phyloP scores from a whole-genome alignment of 1,284 basidiomycete species.

The Tausonia pullulans region DNA sequence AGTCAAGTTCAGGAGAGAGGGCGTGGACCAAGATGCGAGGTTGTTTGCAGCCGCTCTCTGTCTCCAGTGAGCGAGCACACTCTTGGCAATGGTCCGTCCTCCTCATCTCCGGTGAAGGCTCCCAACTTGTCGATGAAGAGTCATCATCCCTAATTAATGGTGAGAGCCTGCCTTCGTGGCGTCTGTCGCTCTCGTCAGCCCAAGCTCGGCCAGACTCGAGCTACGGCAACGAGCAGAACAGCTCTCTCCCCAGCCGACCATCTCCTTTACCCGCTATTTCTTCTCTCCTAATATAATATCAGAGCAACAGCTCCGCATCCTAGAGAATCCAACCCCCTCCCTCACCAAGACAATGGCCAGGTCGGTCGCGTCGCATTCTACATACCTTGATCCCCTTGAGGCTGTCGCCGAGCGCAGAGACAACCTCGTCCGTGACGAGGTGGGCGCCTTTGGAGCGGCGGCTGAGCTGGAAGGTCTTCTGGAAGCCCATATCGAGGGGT shows the following conservation, averaged over 20 bases:
- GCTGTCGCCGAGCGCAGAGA: constrained; percentile 59
- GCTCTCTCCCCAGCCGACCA: too few species aligned
- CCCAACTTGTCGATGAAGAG: too few species aligned
- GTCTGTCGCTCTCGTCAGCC: too few species aligned
- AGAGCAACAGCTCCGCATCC: not conserved
- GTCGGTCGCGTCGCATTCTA: constrained; percentile 16
- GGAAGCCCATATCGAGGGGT: constrained; percentile 65
- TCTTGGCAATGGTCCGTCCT: too few species aligned
- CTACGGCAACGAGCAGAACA: too few species aligned
- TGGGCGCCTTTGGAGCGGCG: constrained; percentile 49
- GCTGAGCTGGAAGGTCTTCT: constrained; percentile 60
- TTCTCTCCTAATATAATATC: not conserved
- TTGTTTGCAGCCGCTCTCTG: not conserved
- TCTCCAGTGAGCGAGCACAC: too few species aligned
- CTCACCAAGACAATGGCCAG: not conserved
- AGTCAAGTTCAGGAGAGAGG: not conserved
- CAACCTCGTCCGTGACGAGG: constrained; percentile 71
- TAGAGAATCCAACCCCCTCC: not conserved
- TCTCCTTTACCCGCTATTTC: not conserved
- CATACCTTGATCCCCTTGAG: constrained; percentile 55
- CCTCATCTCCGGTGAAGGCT: too few species aligned
- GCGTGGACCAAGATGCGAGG: not conserved
- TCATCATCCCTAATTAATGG: too few species aligned
- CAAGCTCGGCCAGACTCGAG: too few species aligned
- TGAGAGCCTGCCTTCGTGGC: too few species aligned